phyloP scores from a whole-genome alignment of 2,329 filamentous ascomycete genomes.

The Stachybotrys chartarum region DNA sequence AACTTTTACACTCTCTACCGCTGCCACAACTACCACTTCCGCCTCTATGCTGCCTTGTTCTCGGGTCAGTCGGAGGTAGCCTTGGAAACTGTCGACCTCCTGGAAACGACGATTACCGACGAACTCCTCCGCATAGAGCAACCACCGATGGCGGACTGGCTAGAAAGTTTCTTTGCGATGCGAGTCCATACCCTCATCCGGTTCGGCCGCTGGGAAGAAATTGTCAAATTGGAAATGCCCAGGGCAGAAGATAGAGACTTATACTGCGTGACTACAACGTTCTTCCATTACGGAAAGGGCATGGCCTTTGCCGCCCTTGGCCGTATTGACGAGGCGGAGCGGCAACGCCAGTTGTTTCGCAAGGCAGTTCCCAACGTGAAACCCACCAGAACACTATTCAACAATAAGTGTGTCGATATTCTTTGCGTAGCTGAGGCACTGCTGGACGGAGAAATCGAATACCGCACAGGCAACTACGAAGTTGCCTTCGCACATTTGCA shows the following conservation, averaged over 20 bases:
- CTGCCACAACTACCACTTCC: constrained; percentile 67
- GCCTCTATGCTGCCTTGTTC: constrained; percentile 73
- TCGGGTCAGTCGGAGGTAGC: constrained; percentile 57
- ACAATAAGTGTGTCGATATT: constrained; percentile 43
- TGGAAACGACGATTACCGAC: constrained; percentile 58
- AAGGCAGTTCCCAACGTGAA: constrained; percentile 46
- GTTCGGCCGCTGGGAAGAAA: constrained; percentile 65
- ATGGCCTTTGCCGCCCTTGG: constrained; percentile 57
- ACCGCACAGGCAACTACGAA: constrained; percentile 52
- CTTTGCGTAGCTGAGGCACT: constrained; percentile 57
- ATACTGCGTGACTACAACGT: constrained; percentile 63
- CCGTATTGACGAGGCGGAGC: constrained; percentile 45
- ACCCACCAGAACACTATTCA: constrained; percentile 44
- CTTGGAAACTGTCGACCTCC: constrained; percentile 48
- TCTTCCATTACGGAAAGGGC: constrained; percentile 61
- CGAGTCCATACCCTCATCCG: constrained; percentile 63
- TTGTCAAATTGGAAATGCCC: constrained; percentile 50
- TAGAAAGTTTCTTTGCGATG: constrained; percentile 64
- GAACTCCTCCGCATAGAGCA: constrained; percentile 55
- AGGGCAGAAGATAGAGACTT: constrained; percentile 50
- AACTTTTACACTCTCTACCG: constrained; percentile 77
- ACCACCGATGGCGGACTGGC: constrained; percentile 72
- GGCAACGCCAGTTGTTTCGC: constrained; percentile 42
- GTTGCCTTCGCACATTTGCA: constrained; percentile 53
- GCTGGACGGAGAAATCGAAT: constrained; percentile 68